Evolutionary conservation across 768 basidiomycete genomes (phyloP).

Genomic region (Calocybe indica): DNA sequence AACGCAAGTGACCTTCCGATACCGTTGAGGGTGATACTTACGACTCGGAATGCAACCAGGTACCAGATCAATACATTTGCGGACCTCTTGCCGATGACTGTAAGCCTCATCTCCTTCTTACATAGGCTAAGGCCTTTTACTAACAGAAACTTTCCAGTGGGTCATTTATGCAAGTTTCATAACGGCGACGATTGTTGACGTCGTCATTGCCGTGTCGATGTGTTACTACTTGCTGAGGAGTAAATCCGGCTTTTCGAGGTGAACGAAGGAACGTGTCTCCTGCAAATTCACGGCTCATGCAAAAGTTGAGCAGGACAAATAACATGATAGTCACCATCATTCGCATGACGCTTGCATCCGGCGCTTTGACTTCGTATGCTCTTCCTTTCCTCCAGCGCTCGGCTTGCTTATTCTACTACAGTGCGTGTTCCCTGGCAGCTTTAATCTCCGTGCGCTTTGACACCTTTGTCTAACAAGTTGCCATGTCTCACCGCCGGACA

Average conservation of each 20-base stretch:
- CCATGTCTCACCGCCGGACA: neutral
- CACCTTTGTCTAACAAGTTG: neutral
- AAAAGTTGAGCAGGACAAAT: conserved; percentile 4
- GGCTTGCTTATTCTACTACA: neutral
- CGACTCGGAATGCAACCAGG: neutral
- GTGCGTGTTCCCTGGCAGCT: conserved; percentile 2
- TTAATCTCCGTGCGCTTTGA: neutral
- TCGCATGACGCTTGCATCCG: conserved; percentile 4
- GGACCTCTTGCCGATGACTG: neutral
- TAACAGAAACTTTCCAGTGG: neutral
- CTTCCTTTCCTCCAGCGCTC: neutral
- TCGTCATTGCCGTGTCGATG: conserved; percentile 11
- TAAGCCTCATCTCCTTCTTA: neutral
- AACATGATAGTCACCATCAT: conserved; percentile 4
- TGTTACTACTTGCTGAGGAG: conserved; percentile 11
- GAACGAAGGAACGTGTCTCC: neutral
- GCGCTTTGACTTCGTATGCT: conserved; percentile 3
- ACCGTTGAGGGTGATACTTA: neutral
- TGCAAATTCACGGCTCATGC: neutral
- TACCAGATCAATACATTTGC: conserved; percentile 1
- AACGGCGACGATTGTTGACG: conserved; percentile 9
- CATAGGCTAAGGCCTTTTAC: too few relatives aligned
- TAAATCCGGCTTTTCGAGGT: conserved; percentile 4
- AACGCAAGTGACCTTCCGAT: neutral
- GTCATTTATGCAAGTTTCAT: conserved; percentile 10